Evolutionary conservation across 108 stramenopile species (phyloP), one percentile per base, ranked within the genome.

Genomic region (Pseudonitzschia delicatissima): DNA sequence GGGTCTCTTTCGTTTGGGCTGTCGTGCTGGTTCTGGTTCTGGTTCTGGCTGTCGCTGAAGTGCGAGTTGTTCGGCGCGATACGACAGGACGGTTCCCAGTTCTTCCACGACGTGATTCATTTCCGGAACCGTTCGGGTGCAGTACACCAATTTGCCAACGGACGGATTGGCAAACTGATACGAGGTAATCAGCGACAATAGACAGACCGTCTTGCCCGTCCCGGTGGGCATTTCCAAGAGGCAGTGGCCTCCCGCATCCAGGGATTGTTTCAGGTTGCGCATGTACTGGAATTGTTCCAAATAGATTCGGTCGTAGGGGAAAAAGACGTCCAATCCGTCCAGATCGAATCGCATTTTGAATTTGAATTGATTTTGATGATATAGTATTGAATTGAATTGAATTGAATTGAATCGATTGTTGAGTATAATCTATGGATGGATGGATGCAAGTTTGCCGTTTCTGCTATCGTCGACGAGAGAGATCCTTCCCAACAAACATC

Each of bases 101-200:
- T 99, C 98, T 76, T 98, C 96, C 84, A 99, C 93, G 32, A 97
- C 97, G 27, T 90, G 85, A 59, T 94, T 91, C 99, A 99, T 99
- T 82, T 99, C 99, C 4, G 99, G 99, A 26, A 99, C 99, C 4
- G 99, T 99, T 28, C 99, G 95, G 9, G 99, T 99, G 72, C 98
- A 99, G 67, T 99, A 99, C 25, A 99, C 90, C 27, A 99, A 77
- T 77, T 99, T 99, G 48, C 99, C 99, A 3, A 78, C 80, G 23
- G 79, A 81, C 17, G 90, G 91, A 69, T 96, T 77, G 4, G 97
- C 97, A 55, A 81, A 87, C 74, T 99, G 98, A 80, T 98, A 99
- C 36, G 88, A 87, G 36, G 99, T 98, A 66, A 99, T 98, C 17
- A 99, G 82, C 37, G 92, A 84, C 1, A 99, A 77, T 8, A 99